Evolutionary conservation across 768 basidiomycete genomes (phyloP).

Genomic region (Rhodosporidiobolus odoratus): DNA sequence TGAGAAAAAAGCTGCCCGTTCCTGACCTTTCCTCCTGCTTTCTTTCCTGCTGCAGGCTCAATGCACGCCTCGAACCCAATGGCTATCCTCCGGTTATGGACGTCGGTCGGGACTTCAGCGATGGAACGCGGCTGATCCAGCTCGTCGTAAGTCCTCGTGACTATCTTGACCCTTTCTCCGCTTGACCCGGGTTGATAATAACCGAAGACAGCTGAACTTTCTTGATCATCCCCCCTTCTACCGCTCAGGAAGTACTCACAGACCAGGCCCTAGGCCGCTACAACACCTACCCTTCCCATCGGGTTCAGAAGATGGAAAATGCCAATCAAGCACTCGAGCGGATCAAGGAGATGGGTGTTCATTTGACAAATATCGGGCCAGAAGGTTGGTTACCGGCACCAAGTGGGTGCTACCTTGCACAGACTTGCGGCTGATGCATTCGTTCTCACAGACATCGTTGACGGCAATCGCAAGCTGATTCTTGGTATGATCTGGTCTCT

Average conservation of each 20-base stretch:
- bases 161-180: neutral
- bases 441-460: slow-evolving; percentile 87
- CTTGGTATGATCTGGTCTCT: slow-evolving; percentile 97
- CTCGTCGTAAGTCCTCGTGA: slow-evolving; percentile 61
- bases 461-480: slow-evolving; percentile 96
- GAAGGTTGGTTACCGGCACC: slow-evolving; percentile 75
- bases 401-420: too few relatives aligned
- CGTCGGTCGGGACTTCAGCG: slow-evolving; percentile 81
- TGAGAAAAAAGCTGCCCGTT: too few relatives aligned
- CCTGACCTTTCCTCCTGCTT: neutral
- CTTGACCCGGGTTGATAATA: neutral
- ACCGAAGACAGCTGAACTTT: neutral
- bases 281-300: slow-evolving; percentile 80
- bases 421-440: too few relatives aligned
- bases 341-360: slow-evolving; percentile 68
- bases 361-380: slow-evolving; percentile 94
- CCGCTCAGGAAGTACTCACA: slow-evolving; percentile 90
- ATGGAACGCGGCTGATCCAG: slow-evolving; percentile 92
- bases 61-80: slow-evolving; percentile 82
- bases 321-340: slow-evolving; percentile 94
- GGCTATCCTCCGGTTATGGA: slow-evolving; percentile 83
- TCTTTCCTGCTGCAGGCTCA: slow-evolving; percentile 57
- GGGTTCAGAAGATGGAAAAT: slow-evolving; percentile 97
- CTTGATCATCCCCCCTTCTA: neutral
- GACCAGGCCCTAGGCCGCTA: slow-evolving; percentile 91